Conservation (phyloP, 2,329 filamentous ascomycete genomes). For the Colletotrichum trifolii region DNA sequence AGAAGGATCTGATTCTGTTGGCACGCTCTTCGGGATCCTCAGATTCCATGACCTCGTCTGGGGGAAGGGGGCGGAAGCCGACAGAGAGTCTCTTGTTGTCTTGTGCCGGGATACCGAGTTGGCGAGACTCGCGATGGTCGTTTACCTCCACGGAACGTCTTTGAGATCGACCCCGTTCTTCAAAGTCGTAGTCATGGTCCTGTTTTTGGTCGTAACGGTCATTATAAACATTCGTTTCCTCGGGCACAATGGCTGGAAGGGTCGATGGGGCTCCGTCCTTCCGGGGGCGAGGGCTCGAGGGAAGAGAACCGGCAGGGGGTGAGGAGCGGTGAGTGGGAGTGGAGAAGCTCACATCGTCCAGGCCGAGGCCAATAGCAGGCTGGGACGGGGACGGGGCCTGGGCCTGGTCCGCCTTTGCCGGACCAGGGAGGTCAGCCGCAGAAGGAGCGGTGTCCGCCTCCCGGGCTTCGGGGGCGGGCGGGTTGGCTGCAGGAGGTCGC, state of each 20-base stretch:
- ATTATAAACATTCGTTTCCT: slow-evolving; percentile 44
- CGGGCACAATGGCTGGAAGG: slow-evolving; percentile 43
- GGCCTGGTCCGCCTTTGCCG: slow-evolving; percentile 11
- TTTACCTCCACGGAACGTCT: slow-evolving; percentile 41
- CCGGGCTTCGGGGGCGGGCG: slow-evolving; percentile 19
- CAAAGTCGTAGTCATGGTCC: slow-evolving; percentile 41
- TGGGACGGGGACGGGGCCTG: slow-evolving; percentile 30
- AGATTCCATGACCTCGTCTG: slow-evolving; percentile 79
- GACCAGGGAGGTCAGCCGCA: slow-evolving; percentile 21
- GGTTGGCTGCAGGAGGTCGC: slow-evolving; percentile 31
- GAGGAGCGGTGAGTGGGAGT: slow-evolving; percentile 37
- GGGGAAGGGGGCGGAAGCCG: slow-evolving; percentile 85
- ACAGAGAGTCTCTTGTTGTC: slow-evolving; percentile 72
- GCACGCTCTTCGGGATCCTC: slow-evolving; percentile 95
- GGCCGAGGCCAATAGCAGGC: slow-evolving; percentile 36
- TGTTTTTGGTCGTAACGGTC: slow-evolving; percentile 30
- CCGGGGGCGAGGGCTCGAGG: slow-evolving; percentile 46
- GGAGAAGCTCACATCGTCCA: slow-evolving; percentile 34
- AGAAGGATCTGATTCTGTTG: slow-evolving; percentile 97
- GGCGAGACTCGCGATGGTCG: slow-evolving; percentile 44
- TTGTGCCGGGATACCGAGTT: slow-evolving; percentile 65
- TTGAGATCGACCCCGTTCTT: slow-evolving; percentile 51
- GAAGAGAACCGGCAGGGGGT: slow-evolving; percentile 43
- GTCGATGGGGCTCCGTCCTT: slow-evolving; percentile 49
- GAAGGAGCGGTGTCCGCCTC: slow-evolving; percentile 29